These are phyloP conservation scores for Chytriomyces sp. DNA, from an alignment of 192 early-diverging fungal species.

Conservation along the genomic window DNA sequence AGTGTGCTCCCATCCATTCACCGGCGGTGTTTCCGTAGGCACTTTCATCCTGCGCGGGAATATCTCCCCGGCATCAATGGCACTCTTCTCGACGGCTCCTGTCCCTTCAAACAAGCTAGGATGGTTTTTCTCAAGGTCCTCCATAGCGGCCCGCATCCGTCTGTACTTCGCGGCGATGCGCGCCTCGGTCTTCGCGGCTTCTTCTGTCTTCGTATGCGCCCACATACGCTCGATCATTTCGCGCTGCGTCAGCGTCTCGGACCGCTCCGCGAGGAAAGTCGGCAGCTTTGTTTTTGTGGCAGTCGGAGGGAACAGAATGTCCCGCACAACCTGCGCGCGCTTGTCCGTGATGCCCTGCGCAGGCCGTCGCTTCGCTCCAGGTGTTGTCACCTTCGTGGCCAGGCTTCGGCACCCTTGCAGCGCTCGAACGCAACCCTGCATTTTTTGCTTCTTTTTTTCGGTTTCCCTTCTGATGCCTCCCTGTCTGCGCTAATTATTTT, in stretches of 20 bases:
- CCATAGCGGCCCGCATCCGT: constrained; percentile 50
- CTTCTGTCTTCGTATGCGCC: constrained; percentile 8
- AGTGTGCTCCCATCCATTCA: constrained; percentile 50
- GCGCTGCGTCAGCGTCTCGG: constrained; percentile 16
- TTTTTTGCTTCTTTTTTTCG: constrained; percentile 3
- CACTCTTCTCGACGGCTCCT: constrained; percentile 18
- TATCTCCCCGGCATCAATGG: constrained; percentile 14
- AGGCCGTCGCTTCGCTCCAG: background rate
- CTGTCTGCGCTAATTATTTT: too few relatives aligned
- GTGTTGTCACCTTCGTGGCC: constrained; percentile 8
- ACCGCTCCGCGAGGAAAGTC: background rate
- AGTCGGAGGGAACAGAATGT: constrained; percentile 21
- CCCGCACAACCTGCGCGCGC: constrained; percentile 11
- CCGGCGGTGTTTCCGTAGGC: constrained; percentile 51
- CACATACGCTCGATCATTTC: constrained; percentile 27
- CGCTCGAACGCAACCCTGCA: background rate
- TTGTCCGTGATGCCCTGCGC: constrained; percentile 19
- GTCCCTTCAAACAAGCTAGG: constrained; percentile 49
- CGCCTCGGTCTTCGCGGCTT: constrained; percentile 37
- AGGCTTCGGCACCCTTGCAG: background rate
- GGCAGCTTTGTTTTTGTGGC: background rate
- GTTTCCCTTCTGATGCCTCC: background rate
- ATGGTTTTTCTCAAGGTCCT: constrained; percentile 49
- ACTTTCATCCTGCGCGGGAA: constrained; percentile 49
- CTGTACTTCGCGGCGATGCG: constrained; percentile 42